A percentile compares a stretch with the other conserved stretches of the same genome.
These are phyloP conservation scores for Hericium coralloides DNA, from an alignment of 768 basidiomycete species.

Conservation along the genomic window DNA sequence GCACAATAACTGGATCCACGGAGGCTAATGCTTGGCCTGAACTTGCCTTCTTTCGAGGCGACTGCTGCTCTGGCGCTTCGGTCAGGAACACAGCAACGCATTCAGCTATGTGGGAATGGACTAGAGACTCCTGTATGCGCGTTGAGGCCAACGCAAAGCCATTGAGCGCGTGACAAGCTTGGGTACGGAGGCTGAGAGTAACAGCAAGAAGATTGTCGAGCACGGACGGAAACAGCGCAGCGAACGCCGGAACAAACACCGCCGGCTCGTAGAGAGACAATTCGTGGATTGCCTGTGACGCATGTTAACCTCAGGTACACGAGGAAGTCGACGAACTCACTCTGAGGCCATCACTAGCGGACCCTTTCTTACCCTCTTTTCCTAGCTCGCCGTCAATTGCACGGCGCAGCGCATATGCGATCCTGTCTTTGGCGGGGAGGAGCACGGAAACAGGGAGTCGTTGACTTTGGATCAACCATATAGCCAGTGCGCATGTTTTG, in stretches of 20 bases:
- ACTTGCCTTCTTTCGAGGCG: conserved; percentile 23
- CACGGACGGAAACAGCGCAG: conserved; percentile 49
- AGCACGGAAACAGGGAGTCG: conserved; percentile 58
- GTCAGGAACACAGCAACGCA: conserved; percentile 41
- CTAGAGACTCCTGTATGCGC: conserved; percentile 33
- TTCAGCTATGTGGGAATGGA: conserved; percentile 47
- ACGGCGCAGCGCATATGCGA: conserved; percentile 62
- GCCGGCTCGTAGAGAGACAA: conserved; percentile 52
- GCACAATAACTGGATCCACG: conserved; percentile 45
- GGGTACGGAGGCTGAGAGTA: conserved; percentile 53
- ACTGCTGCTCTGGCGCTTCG: conserved; percentile 18
- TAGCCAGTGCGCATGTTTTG: conserved; percentile 76
- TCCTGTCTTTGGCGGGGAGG: conserved; percentile 52
- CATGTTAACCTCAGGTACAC: conserved; percentile 3
- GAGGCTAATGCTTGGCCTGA: conserved; percentile 14
- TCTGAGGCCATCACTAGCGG: conserved; percentile 69
- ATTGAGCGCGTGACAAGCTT: conserved; percentile 70
- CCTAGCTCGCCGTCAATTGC: conserved; percentile 80
- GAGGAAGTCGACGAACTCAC: conserved; percentile 28
- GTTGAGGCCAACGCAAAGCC: conserved; percentile 53
- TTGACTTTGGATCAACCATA: conserved; percentile 66
- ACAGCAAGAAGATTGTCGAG: conserved; percentile 55
- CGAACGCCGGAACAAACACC: conserved; percentile 64
- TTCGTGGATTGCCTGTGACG: conserved; percentile 60
- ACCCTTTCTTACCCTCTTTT: conserved; percentile 84